These are phyloP conservation scores for Candida quercuum DNA, from an alignment of 805 yeast genomes.

Conservation along the genomic window DNA sequence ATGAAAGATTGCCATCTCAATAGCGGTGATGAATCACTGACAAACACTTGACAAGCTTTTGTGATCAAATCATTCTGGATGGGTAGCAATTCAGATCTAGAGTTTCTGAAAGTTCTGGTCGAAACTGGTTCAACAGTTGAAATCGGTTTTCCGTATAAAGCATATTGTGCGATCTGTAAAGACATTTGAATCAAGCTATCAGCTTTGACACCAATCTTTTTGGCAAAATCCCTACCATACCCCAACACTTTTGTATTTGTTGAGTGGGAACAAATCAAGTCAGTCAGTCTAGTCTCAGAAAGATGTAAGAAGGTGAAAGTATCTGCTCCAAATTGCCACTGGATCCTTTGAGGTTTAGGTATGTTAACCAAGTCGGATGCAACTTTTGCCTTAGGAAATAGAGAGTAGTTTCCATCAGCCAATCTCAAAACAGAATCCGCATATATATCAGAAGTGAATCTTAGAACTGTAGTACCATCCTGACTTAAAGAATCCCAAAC, in stretches of 20 bases:
- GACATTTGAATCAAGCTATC: constrained; percentile 91
- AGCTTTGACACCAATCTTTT: constrained; percentile 75
- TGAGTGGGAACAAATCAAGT: constrained; percentile 72
- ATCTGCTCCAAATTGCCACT: constrained; percentile 33
- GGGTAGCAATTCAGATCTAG: constrained; percentile 66
- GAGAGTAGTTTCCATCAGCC: constrained; percentile 59
- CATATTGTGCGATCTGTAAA: constrained; percentile 86
- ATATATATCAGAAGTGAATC: constrained; percentile 85
- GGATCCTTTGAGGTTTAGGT: constrained; percentile 23
- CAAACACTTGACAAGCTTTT: constrained; percentile 55
- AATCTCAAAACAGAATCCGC: constrained; percentile 84
- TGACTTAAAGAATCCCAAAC: constrained; percentile 90
- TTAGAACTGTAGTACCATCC: constrained; percentile 85
- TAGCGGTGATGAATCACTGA: constrained; percentile 43
- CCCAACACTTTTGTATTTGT: constrained; percentile 72
- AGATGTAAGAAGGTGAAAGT: constrained; percentile 51
- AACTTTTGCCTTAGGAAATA: constrained; percentile 31
- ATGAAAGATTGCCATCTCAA: constrained; percentile 46
- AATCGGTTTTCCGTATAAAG: constrained; percentile 83
- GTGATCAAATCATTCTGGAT: constrained; percentile 51
- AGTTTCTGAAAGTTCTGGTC: constrained; percentile 59
- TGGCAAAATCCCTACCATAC: constrained; percentile 73
- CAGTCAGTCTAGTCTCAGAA: constrained; percentile 85
- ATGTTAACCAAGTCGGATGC: constrained; percentile 7
- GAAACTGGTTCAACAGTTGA: constrained; percentile 89